Conservation (phyloP, 2,329 filamentous ascomycete genomes). For the Bertia moriformis region DNA sequence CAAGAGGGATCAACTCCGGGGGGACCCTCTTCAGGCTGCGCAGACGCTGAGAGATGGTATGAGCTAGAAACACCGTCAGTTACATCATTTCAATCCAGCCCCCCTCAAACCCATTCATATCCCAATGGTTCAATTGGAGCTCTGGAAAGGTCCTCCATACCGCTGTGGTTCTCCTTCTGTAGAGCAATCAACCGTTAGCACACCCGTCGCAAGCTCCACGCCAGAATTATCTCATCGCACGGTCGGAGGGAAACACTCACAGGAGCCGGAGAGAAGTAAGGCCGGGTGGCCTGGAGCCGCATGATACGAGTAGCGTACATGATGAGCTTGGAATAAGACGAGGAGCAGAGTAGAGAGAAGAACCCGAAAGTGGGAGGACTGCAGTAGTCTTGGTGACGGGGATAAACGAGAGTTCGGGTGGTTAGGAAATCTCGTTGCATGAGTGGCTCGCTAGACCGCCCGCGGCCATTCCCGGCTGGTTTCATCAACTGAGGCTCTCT, state of each 20-base stretch:
- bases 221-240: not conserved
- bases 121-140: not conserved
- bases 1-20: constrained; percentile 84
- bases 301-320: not conserved
- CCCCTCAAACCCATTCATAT: too few relatives aligned
- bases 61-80: constrained; percentile 62
- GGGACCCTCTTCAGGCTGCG: constrained; percentile 81
- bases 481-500: not conserved
- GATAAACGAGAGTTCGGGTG: not conserved
- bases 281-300: not conserved
- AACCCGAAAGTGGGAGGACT: not conserved
- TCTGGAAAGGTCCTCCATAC: constrained; percentile 25
- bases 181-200: constrained; percentile 5
- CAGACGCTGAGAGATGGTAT: constrained; percentile 91
- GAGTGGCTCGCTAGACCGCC: constrained; percentile 1
- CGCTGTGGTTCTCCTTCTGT: constrained; percentile 53
- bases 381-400: not conserved
- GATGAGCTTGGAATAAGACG: not conserved
- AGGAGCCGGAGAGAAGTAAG: not conserved
- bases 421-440: not conserved
- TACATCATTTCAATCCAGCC: too few relatives aligned
- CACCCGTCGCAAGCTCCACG: not conserved
- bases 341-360: too few relatives aligned
- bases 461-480: not conserved
- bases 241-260: not conserved